These are phyloP conservation scores for Colletotrichum cuscutae DNA, from an alignment of 2,329 filamentous ascomycete genomes.

Conservation along the genomic window DNA sequence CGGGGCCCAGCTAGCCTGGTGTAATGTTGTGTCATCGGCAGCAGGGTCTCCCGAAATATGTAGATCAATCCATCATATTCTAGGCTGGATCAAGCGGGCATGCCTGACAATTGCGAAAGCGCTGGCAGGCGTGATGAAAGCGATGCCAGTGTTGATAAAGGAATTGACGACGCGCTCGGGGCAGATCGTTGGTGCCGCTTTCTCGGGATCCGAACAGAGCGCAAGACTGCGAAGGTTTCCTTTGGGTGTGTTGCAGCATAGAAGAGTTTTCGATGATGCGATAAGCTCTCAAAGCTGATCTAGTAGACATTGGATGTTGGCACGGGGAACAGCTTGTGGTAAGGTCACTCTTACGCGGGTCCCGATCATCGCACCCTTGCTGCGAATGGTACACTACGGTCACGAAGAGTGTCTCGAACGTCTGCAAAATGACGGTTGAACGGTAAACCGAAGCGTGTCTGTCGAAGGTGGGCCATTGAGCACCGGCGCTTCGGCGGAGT, in stretches of 20 bases:
- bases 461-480: not conserved
- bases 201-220: not conserved
- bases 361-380: slow-evolving; percentile 1
- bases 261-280: not conserved
- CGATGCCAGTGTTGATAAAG: not conserved
- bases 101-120: slow-evolving; percentile 1
- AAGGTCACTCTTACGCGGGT: not conserved
- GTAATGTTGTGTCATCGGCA: slow-evolving; percentile 16
- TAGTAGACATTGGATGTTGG: not conserved
- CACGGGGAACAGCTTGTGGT: not conserved
- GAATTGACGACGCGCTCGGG: not conserved
- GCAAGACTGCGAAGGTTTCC: not conserved
- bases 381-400: not conserved
- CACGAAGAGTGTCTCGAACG: slow-evolving; percentile 3
- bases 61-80: not conserved
- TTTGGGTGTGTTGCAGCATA: not conserved
- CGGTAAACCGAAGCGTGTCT: slow-evolving; percentile 2
- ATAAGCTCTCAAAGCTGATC: not conserved
- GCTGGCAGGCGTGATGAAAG: not conserved
- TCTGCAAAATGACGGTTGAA: slow-evolving; percentile 14
- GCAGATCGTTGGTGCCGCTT: not conserved
- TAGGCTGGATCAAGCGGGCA: not conserved
- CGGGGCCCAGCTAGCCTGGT: not conserved
- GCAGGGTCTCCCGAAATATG: not conserved
- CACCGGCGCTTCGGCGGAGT: not conserved